These are phyloP conservation scores for Candida khao-thaluensis DNA, from an alignment of 805 yeast genomes.

Conservation along the genomic window DNA sequence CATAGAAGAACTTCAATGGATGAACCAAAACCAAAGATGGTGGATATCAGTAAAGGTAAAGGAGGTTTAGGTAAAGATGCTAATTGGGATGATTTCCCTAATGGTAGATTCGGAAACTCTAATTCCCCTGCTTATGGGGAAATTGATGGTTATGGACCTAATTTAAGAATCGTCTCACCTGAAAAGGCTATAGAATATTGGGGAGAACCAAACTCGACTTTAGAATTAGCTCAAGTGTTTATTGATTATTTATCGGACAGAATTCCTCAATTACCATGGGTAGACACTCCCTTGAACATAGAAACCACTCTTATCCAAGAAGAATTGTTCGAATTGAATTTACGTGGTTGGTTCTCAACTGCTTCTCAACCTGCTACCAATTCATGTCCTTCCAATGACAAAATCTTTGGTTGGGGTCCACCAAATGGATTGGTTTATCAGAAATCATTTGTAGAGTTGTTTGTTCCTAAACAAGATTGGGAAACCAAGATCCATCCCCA, in stretches of 20 bases:
- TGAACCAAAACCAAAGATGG: slow-evolving; percentile 32
- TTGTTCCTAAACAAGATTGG: slow-evolving; percentile 76
- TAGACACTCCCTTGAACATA: slow-evolving; percentile 77
- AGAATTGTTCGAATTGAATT: slow-evolving; percentile 76
- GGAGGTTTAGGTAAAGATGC: slow-evolving; percentile 86
- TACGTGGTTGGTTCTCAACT: slow-evolving; percentile 74
- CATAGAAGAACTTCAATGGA: slow-evolving; percentile 36
- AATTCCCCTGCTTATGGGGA: slow-evolving; percentile 97
- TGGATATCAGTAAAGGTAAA: slow-evolving; percentile 80
- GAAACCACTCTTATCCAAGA: slow-evolving; percentile 94
- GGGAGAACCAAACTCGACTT: slow-evolving; percentile 67
- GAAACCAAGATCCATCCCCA: slow-evolving; percentile 49
- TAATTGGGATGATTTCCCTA: slow-evolving; percentile 96
- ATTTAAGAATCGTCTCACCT: slow-evolving; percentile 66
- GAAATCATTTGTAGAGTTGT: slow-evolving; percentile 84
- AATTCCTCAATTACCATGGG: slow-evolving; percentile 85
- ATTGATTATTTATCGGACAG: slow-evolving; percentile 71
- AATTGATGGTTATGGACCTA: slow-evolving; percentile 95
- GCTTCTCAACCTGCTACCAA: slow-evolving; percentile 96
- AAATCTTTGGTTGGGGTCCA: slow-evolving; percentile 98
- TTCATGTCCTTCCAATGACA: slow-evolving; percentile 74
- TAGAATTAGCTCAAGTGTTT: slow-evolving; percentile 67
- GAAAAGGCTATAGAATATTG: slow-evolving; percentile 68
- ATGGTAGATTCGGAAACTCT: slow-evolving; percentile 94
- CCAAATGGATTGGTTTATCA: slow-evolving; percentile 84